Percentiles rank a stretch among this genome's conserved stretches.
phyloP scores from a whole-genome alignment of 2,329 filamentous ascomycete species.

The Colletotrichum tabaci region DNA sequence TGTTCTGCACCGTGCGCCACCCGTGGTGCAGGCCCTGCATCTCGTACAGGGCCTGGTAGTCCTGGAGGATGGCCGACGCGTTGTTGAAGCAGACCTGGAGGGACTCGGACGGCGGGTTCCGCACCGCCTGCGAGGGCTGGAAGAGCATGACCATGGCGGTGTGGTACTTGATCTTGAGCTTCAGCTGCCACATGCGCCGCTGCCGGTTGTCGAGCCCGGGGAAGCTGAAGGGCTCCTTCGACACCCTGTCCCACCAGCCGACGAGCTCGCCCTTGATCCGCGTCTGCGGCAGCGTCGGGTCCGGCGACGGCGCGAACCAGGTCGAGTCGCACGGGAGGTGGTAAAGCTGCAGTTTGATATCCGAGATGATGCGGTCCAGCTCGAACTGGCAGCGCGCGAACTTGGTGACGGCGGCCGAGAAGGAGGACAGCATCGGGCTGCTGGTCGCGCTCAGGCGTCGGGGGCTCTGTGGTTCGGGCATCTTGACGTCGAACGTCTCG shows the following conservation, averaged over 20 bases:
- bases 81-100: constrained; percentile 51
- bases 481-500: constrained; percentile 53
- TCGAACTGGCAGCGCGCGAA: constrained; percentile 49
- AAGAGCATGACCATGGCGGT: constrained; percentile 52
- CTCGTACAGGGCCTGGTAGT: constrained; percentile 51
- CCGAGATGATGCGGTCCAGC: constrained; percentile 45
- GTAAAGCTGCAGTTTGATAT: constrained; percentile 47
- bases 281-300: constrained; percentile 31
- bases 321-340: constrained; percentile 44
- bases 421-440: background rate
- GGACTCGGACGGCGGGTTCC: constrained; percentile 48
- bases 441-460: background rate
- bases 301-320: constrained; percentile 38
- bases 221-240: constrained; percentile 21
- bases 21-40: constrained; percentile 50
- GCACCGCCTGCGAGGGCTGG: constrained; percentile 55
- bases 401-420: constrained; percentile 29
- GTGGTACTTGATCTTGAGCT: constrained; percentile 52
- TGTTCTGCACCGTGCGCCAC: constrained; percentile 56
- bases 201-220: constrained; percentile 37
- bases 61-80: constrained; percentile 45
- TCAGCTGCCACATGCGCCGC: constrained; percentile 45
- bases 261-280: constrained; percentile 40
- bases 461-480: constrained; percentile 36
- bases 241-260: constrained; percentile 35